Conservation (phyloP, 2,329 filamentous ascomycete species). For the Colletotrichum abscissum region DNA sequence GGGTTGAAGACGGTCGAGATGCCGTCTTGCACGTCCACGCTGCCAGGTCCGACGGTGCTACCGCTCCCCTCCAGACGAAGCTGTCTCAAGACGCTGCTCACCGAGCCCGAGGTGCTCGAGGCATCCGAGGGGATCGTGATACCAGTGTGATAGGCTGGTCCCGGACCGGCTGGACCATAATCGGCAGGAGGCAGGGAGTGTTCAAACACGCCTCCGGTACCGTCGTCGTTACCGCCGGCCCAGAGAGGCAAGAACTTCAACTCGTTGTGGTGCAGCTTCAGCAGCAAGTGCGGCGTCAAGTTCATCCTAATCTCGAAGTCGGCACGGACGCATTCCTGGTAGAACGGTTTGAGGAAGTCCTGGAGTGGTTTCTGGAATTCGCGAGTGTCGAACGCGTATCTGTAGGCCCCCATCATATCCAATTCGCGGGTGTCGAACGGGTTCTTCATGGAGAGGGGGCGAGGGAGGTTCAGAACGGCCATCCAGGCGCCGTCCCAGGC, state of each 20-base stretch:
- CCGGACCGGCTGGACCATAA: constrained; percentile 58
- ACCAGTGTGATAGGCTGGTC: constrained; percentile 60
- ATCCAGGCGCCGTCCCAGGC: constrained; percentile 8
- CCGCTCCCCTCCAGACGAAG: constrained; percentile 46
- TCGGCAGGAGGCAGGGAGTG: constrained; percentile 52
- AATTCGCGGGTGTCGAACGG: too few species aligned
- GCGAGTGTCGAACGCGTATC: constrained; percentile 20
- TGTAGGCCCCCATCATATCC: too few species aligned
- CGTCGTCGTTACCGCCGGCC: constrained; percentile 68
- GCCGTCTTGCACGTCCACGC: constrained; percentile 52
- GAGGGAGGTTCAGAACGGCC: not conserved
- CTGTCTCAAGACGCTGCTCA: constrained; percentile 48
- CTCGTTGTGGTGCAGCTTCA: constrained; percentile 67
- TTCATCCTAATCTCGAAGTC: constrained; percentile 48
- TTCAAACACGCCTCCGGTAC: constrained; percentile 62
- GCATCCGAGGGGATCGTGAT: constrained; percentile 48
- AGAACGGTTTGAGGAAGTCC: constrained; percentile 24
- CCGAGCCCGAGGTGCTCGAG: constrained; percentile 48
- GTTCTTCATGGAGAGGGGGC: not conserved
- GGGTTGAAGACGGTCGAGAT: constrained; percentile 49
- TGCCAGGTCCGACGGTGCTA: constrained; percentile 46
- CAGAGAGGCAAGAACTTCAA: constrained; percentile 73
- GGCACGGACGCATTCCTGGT: constrained; percentile 39
- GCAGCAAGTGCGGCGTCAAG: constrained; percentile 58
- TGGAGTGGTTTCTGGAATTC: constrained; percentile 9